A percentile compares a stretch with the other conserved stretches of the same genome.
Conservation (phyloP, 345 rosid genomes). For the Microcos paniculata region DNA sequence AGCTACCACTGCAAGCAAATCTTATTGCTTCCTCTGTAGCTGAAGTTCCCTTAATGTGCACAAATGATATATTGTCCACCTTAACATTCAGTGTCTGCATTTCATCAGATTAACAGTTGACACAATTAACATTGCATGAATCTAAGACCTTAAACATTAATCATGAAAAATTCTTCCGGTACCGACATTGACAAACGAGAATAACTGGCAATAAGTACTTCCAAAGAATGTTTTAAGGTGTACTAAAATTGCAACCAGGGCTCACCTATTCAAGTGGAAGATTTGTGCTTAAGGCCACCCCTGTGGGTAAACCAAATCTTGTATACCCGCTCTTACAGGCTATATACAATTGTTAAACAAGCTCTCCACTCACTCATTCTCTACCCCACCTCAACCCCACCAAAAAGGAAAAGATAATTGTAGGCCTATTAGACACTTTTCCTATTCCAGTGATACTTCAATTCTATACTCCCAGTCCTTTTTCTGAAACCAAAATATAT, state of each 20-base stretch:
- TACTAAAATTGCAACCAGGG: background rate
- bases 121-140: background rate
- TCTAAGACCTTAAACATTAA: background rate
- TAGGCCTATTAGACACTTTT: background rate
- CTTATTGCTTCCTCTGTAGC: slow-evolving; percentile 71
- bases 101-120: slow-evolving; percentile 8
- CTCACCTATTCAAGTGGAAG: background rate
- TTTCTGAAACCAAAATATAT: background rate
- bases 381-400: background rate
- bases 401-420: background rate
- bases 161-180: background rate
- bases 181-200: background rate
- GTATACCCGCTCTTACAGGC: background rate
- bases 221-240: background rate
- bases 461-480: background rate
- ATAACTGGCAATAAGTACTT: background rate
- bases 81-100: slow-evolving; percentile 76
- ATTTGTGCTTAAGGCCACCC: background rate
- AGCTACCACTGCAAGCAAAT: slow-evolving; percentile 67
- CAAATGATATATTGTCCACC: slow-evolving; percentile 60
- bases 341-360: background rate
- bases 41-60: slow-evolving; percentile 63
- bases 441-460: background rate
- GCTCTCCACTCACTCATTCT: background rate
- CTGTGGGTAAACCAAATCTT: background rate